Evolutionary conservation across 139 green algal species (phyloP), one percentile per base, ranked within the genome.

Genomic region (Coelastrella sp.): DNA sequence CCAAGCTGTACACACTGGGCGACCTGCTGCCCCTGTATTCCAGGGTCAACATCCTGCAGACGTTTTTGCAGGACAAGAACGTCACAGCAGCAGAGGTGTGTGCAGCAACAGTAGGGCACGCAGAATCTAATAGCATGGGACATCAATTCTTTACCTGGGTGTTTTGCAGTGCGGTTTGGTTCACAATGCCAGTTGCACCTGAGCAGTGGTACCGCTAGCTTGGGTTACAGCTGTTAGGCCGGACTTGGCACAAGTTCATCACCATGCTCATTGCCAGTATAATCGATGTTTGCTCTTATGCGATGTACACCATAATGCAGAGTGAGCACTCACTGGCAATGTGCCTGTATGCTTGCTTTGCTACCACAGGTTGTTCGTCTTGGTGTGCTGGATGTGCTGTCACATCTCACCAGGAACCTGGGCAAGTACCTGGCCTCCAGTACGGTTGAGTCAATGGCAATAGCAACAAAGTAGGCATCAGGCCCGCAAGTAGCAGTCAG

Each of bases 1-100:
- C 77, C 17, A 89, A 88, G 53, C 78, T 98, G 73, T 98, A 96
- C 67, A 40, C 43, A 0, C 25, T 85, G 6, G 95, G 92, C 0
- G 94, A 98, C 88, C 74, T 80, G 25, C 81, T 98, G 50, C 89
- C 93, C 27, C 86, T 98, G 30, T 98, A 94, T 81, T 89, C 92
- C 1, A 80, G 94, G 6, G 91, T 96, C 2, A 89, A 77, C 66
- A 81, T 64, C 23, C 84, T 98, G 34, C 93, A 95, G 75, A 78
- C 85, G 0, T 94, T 93, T 67, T 91, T 97, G 59, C 81, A 81
- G 74, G 91, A 87, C 32, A 91, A 89, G 43, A 92, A 96, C n/a
- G 80, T 21, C 40, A 41, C 66, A 53, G 80, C 48, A 21, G 23
- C 45, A 43, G 80, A 86, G 80, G 80, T 86, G n/a, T 32, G 66